phyloP scores from a whole-genome alignment of 305 asterid species.

The Fraxinus albicans region DNA sequence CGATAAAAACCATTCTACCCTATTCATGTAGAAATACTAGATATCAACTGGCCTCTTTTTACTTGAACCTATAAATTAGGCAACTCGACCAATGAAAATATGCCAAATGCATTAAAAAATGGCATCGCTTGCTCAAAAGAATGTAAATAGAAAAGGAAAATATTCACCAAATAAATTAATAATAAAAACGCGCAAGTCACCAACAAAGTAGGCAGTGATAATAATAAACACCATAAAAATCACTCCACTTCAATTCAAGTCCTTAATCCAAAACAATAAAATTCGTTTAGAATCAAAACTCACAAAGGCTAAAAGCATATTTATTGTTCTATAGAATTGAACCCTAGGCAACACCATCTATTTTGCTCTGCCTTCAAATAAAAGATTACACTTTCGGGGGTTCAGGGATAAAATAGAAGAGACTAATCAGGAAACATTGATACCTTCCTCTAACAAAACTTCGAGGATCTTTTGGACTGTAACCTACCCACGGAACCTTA shows the following conservation, averaged over 20 bases:
- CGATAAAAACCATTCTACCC: neutral
- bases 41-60: neutral
- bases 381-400: conserved; percentile 12
- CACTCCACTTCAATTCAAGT: neutral
- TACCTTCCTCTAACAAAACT: conserved; percentile 29
- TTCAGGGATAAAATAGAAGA: conserved; percentile 8
- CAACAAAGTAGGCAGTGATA: conserved; percentile 9
- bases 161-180: neutral
- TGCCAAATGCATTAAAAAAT: neutral
- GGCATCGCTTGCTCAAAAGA: neutral
- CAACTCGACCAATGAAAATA: neutral
- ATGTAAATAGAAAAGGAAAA: neutral
- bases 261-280: neutral
- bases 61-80: neutral
- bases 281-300: conserved; percentile 13
- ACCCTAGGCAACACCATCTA: conserved; percentile 15
- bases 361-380: conserved; percentile 4
- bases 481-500: conserved; percentile 14
- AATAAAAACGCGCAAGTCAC: neutral
- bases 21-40: neutral
- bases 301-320: conserved; percentile 18
- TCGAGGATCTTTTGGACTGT: conserved; percentile 5
- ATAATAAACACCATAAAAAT: neutral
- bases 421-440: neutral
- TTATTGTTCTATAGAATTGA: conserved; percentile 27